Percentiles rank a stretch among this genome's conserved stretches.
phyloP scores from a whole-genome alignment of 768 basidiomycete species.

The Tricholoma terreum region DNA sequence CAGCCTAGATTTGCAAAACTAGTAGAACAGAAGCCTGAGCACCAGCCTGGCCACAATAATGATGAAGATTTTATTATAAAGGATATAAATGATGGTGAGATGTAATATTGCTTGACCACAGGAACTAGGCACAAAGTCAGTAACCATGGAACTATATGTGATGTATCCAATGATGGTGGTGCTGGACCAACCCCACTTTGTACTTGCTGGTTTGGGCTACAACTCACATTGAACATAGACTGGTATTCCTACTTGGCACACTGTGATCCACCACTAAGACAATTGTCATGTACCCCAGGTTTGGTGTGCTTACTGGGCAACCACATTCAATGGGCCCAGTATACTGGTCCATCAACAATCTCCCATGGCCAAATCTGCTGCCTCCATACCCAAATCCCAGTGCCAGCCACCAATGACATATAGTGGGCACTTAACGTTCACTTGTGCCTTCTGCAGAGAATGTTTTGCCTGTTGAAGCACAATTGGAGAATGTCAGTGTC shows the following conservation, averaged over 20 bases:
- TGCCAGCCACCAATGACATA: no score
- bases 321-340: slow-evolving; percentile 25
- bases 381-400: no score
- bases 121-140: not conserved
- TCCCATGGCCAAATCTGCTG: slow-evolving; percentile 15
- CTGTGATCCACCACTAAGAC: slow-evolving; percentile 1
- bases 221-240: slow-evolving; percentile 22
- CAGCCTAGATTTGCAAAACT: not conserved
- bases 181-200: not conserved
- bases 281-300: slow-evolving; percentile 15
- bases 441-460: no score
- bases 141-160: not conserved
- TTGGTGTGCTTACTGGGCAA: slow-evolving; percentile 15
- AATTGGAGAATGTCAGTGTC: no score
- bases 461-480: no score
- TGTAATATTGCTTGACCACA: not conserved
- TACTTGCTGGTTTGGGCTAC: slow-evolving; percentile 17
- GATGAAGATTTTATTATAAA: not conserved
- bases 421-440: no score
- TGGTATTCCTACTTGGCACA: slow-evolving; percentile 16
- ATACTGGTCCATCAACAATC: slow-evolving; percentile 22
- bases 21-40: not conserved
- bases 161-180: not conserved
- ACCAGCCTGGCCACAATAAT: not conserved
- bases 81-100: not conserved